Percentiles rank a stretch among this genome's conserved stretches.
These are phyloP conservation scores for Penicillium soppii DNA, from an alignment of 495 filamentous ascomycete genomes.

Conservation along the genomic window DNA sequence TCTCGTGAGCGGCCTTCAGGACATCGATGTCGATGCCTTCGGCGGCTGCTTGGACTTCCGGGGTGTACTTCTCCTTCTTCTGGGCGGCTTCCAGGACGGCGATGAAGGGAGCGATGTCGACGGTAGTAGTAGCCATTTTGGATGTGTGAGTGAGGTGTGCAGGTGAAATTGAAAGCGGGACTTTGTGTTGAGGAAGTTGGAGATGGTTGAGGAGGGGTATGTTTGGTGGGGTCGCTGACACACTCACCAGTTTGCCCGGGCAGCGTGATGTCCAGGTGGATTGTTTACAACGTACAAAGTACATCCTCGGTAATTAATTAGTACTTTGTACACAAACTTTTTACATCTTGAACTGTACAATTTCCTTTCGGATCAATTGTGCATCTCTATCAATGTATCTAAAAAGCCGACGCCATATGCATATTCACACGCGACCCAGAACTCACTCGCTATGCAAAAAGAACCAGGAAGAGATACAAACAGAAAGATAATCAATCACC, in stretches of 20 bases:
- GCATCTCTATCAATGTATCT: slow-evolving; percentile 4
- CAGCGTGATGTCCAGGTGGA: no score
- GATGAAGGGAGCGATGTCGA: slow-evolving; percentile 30
- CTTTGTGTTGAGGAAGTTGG: no score
- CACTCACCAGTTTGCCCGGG: slow-evolving; percentile 20
- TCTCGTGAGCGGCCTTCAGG: slow-evolving; percentile 25
- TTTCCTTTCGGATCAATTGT: no score
- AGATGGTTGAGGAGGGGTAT: slow-evolving; percentile 23
- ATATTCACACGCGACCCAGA: slow-evolving; percentile 9
- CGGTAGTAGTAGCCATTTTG: no score
- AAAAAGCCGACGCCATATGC: slow-evolving; percentile 14
- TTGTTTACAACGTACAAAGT: no score
- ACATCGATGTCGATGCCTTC: slow-evolving; percentile 25
- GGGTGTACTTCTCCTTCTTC: slow-evolving; percentile 30
- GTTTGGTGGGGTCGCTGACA: slow-evolving; percentile 23
- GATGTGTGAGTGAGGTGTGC: neutral
- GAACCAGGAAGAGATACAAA: slow-evolving; percentile 7
- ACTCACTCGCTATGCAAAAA: slow-evolving; percentile 22
- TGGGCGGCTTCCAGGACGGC: slow-evolving; percentile 33
- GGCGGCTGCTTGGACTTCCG: slow-evolving; percentile 33
- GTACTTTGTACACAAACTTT: neutral
- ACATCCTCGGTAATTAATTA: no score
- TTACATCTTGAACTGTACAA: no score
- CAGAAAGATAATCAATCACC: slow-evolving; percentile 45
- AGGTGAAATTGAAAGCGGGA: neutral